phyloP scores from a whole-genome alignment of 345 rosid genomes.

The Populus ilicifolia region DNA sequence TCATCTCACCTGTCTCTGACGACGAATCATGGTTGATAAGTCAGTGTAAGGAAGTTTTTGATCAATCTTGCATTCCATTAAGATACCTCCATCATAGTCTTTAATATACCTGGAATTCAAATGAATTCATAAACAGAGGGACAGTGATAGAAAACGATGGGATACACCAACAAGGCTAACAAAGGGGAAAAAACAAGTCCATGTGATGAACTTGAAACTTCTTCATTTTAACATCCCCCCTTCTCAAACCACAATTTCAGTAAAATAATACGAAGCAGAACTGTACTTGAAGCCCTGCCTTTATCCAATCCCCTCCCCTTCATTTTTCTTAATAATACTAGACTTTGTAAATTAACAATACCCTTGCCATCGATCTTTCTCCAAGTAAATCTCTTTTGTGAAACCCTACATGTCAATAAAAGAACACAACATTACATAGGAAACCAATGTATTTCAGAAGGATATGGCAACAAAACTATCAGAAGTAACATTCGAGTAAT shows the following conservation, averaged over 20 bases:
- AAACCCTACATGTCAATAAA: constrained; percentile 60
- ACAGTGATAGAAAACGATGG: neutral
- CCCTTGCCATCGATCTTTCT: constrained; percentile 98
- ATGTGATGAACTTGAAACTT: neutral
- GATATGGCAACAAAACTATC: neutral
- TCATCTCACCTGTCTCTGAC: constrained; percentile 72
- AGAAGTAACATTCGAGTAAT: neutral
- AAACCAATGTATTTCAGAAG: neutral
- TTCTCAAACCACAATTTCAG: neutral
- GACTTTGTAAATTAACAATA: constrained; percentile 34
- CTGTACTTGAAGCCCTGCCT: neutral
- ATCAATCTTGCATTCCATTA: constrained; percentile 97
- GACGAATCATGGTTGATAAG: constrained; percentile 84
- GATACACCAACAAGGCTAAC: neutral
- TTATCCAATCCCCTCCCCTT: neutral
- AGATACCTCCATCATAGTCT: constrained; percentile 98
- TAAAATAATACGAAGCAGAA: neutral
- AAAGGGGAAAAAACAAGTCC: neutral
- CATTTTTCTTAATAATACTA: neutral
- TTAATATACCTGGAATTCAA: constrained; percentile 61
- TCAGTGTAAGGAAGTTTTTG: constrained; percentile 96
- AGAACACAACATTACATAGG: neutral
- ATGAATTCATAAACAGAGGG: neutral
- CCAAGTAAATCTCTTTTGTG: constrained; percentile 97
- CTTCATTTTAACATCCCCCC: neutral